Conservation (phyloP, 352 stramenopile genomes). For the Peronospora belbahrii region DNA sequence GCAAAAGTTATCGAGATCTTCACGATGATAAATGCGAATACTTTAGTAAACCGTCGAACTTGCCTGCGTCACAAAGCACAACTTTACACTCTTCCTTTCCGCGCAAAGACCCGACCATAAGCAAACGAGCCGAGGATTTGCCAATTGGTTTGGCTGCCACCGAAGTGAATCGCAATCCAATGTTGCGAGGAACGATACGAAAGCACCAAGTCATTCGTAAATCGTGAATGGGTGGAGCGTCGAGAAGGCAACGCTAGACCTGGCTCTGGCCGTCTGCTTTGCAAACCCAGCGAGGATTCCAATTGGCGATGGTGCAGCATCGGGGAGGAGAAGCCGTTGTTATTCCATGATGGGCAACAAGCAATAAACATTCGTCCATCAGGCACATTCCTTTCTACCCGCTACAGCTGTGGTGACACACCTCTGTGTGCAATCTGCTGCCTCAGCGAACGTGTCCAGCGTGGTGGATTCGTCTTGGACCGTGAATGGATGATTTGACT, state of each 20-base stretch:
- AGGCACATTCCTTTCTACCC: background rate
- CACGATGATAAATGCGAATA: background rate
- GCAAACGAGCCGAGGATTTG: background rate
- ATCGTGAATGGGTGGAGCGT: background rate
- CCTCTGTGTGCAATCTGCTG: background rate
- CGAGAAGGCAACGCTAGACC: slow-evolving; percentile 15
- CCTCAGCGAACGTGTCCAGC: slow-evolving; percentile 7
- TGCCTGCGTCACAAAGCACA: slow-evolving; percentile 2
- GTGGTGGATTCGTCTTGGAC: slow-evolving; percentile 6
- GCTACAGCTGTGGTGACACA: too few relatives aligned
- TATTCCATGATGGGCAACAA: slow-evolving; percentile 22
- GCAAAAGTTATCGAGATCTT: background rate
- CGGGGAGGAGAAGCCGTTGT: slow-evolving; percentile 1
- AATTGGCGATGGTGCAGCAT: slow-evolving; percentile 21
- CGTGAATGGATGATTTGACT: slow-evolving; percentile 42
- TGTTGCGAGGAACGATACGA: background rate
- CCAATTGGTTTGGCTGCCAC: too few relatives aligned
- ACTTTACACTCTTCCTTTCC: slow-evolving; percentile 4
- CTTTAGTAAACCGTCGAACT: background rate
- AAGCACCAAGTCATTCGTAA: slow-evolving; percentile 8
- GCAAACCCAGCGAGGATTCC: slow-evolving; percentile 16
- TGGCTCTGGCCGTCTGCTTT: slow-evolving; percentile 8
- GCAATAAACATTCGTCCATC: background rate
- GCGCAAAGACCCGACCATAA: background rate
- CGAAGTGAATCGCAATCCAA: too few relatives aligned